Base-by-base conservation (phyloP, 176 grass and related monocot genomes). In the Paspalum notatum region DNA sequence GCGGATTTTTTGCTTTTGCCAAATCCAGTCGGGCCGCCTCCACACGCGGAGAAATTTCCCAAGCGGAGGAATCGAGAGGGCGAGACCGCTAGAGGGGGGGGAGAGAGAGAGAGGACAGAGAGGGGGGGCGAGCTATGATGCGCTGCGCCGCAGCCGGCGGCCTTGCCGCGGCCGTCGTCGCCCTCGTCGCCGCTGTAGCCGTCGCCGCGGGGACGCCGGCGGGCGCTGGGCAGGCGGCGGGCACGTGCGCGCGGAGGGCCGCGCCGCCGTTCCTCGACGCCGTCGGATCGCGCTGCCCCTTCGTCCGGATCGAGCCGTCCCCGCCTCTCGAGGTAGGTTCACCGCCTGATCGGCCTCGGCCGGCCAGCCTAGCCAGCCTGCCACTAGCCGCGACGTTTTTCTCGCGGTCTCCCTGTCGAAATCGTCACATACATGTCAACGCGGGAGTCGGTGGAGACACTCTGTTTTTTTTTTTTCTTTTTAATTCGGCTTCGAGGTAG, bases 321-420 rank as follows among this genome's bases (percentile, higher is more conserved):
- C 81, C 20, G 59, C 88, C 85, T 77, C 44, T 79, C 15, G 91
- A 88, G 88, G 91, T 94, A 86, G 64, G 63, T 12, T 15, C 65
- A 4, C 72, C 72, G 18, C 56, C 13, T 4, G 11, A 21, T 12
- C 26, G 41, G 10, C 8, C 27, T 12, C 26, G 41, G 14, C 8
- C n/a, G 66, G 14, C 5, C 64, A 18, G n/a, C n/a, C n/a, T n/a
- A 17, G 15, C 48, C 75, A 54, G 13, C 5, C 16, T 3, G 25
- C 45, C 46, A 0, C 43, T 27, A 44, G 55, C 38, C 56, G 17
- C 47, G 12, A 11, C 56, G 22, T 58, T 8, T 59, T 25, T 56
- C 43, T 3, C 41, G 20, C 37, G 70, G 42, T 3, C 18, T 22
- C 59, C 44, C 4, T 3, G 6, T 53, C 21, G 24, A 57, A 72